Conservation (phyloP, 2,329 filamentous ascomycete genomes). For the Nothophoma quercina region DNA sequence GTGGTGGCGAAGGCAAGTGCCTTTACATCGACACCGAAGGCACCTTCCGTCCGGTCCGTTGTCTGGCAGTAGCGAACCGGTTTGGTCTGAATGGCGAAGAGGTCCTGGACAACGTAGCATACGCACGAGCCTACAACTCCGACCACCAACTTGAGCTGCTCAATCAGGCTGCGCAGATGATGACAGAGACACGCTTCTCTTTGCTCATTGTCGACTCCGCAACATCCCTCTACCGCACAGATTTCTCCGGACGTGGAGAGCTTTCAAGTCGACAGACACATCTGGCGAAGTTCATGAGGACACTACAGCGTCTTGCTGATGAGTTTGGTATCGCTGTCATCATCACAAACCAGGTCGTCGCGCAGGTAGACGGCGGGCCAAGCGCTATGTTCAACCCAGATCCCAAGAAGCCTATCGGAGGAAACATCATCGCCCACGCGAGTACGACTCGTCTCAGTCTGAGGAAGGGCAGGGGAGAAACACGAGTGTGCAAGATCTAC, state of each 20-base stretch:
- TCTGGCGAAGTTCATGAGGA: constrained; percentile 87
- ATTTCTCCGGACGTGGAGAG: constrained; percentile 96
- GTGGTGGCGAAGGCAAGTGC: constrained; percentile 96
- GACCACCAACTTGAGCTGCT: constrained; percentile 96
- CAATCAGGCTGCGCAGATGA: constrained; percentile 96
- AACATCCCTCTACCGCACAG: constrained; percentile 92
- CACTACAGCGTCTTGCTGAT: constrained; percentile 76
- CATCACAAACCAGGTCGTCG: constrained; percentile 98
- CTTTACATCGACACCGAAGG: constrained; percentile 98
- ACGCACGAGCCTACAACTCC: constrained; percentile 97
- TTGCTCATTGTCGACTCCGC: constrained; percentile 95
- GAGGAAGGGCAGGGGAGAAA: constrained; percentile 95
- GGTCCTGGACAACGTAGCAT: constrained; percentile 97
- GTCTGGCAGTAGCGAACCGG: constrained; percentile 90
- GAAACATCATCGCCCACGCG: constrained; percentile 98
- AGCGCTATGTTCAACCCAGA: constrained; percentile 99
- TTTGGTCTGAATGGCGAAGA: constrained; percentile 96
- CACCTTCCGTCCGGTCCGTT: constrained; percentile 87
- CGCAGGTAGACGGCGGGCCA: constrained; percentile 95
- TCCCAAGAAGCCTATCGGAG: constrained; percentile 98
- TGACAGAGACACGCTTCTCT: constrained; percentile 98
- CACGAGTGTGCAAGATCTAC: constrained; percentile 98
- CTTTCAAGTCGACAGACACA: constrained; percentile 92
- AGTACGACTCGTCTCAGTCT: constrained; percentile 93
- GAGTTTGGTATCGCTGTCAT: constrained; percentile 97